Base-by-base conservation (phyloP, 2,329 filamentous ascomycete genomes). In the Shiraia sp. region DNA sequence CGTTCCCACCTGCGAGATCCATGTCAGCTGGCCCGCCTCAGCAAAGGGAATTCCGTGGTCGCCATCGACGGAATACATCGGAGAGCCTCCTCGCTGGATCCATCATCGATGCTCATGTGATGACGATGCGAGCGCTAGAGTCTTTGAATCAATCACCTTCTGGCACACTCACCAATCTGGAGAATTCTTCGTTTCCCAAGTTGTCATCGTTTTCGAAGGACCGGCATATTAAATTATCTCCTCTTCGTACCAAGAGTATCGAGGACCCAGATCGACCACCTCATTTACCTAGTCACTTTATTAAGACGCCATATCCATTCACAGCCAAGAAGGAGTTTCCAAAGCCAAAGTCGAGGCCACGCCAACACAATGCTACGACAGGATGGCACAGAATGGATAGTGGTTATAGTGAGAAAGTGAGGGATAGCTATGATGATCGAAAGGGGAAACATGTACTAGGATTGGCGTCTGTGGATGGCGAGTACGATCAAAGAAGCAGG, bases 81-180 rank as follows among this genome's bases (percentile, higher is more conserved):
- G 62, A 64, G 17, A 60, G 54, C 24, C 22, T 59, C 3, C 36
- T 58, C 7, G 57, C 61, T 15, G 59, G 59, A 39, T 63, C 59
- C 0, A 61, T 65, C 15, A 49, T 65, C 9, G 56, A 62, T n/a
- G 59, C 57, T 1, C 63, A 67, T 31, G 51, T 51, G 3, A 53
- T 51, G 15, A 64, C 63, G 2, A 59, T 65, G 57, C 51, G 51
- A 13, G 60, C 56, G 0, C 43, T 67, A 2, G 61, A 65, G 22
- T 45, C 55, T 1, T 31, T 61, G 7, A 36, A 34, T 10, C 23
- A 22, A 3, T 51, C 52, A 2, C 53, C 58, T 8, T 43, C 48
- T 9, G 42, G 32, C 5, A 46, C 47, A 7, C 32, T 54, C 12
- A 51, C 42, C 17, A 27, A 34, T 16, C 17, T 27, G 9, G 47